Percentiles rank a stretch among this genome's conserved stretches.
phyloP scores from a whole-genome alignment of 2,329 filamentous ascomycete genomes.

The Colletotrichum australisinense region DNA sequence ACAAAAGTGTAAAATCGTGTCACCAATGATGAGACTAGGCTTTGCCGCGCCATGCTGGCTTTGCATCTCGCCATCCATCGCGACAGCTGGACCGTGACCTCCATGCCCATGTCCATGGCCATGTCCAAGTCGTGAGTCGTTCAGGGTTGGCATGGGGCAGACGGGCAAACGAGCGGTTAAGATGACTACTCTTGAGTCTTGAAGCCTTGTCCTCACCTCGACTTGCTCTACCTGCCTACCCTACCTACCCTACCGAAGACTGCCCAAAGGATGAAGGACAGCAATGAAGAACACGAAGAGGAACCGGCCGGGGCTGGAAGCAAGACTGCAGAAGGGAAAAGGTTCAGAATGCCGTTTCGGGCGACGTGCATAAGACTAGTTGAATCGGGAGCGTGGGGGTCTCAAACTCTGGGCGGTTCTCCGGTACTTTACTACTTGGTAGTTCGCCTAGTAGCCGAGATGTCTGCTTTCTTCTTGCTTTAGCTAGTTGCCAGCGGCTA shows the following conservation, averaged over 20 bases:
- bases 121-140: neutral
- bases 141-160: conserved; percentile 12
- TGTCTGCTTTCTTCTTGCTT: neutral
- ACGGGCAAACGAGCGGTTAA: neutral
- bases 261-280: neutral
- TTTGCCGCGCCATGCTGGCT: conserved; percentile 13
- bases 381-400: conserved; percentile 27
- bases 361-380: conserved; percentile 30
- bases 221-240: too few relatives aligned
- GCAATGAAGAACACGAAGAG: neutral
- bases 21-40: conserved; percentile 9
- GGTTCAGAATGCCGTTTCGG: conserved; percentile 24
- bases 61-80: conserved; percentile 22
- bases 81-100: conserved; percentile 20
- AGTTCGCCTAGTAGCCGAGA: neutral
- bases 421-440: neutral
- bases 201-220: too few relatives aligned
- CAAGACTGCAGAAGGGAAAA: conserved; percentile 5
- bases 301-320: neutral
- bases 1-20: neutral
- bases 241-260: too few relatives aligned
- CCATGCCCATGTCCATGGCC: neutral
- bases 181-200: neutral
- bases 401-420: neutral
- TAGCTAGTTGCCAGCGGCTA: neutral